phyloP scores from a whole-genome alignment of 2,329 filamentous ascomycete species.

The Aspergillus novofumigatus region DNA sequence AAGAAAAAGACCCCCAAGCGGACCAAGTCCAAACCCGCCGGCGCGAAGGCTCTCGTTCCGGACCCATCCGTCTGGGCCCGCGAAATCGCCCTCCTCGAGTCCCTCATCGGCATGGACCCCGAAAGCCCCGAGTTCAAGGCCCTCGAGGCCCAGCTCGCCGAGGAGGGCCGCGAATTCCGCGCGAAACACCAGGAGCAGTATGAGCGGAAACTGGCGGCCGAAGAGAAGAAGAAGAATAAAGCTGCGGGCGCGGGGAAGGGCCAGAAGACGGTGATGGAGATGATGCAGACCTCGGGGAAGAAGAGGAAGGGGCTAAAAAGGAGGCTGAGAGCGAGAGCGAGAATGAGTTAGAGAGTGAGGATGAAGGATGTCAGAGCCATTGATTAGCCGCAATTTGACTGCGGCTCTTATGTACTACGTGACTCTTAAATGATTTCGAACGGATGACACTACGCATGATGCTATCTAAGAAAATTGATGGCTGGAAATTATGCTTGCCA shows the following conservation, averaged over 20 bases:
- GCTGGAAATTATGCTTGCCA: not conserved
- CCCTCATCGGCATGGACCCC: conserved; percentile 76
- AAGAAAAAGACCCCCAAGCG: conserved; percentile 20
- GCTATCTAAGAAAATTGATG: not conserved
- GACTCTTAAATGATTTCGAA: not conserved
- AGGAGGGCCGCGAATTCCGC: conserved; percentile 66
- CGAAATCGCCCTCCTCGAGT: conserved; percentile 93
- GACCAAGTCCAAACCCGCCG: conserved; percentile 5
- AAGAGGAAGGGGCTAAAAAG: conserved; percentile 7
- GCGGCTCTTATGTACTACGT: not conserved
- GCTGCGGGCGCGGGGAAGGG: conserved; percentile 35
- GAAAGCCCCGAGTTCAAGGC: conserved; percentile 68
- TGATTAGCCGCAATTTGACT: not conserved
- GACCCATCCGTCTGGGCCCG: conserved; percentile 83
- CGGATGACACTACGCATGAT: not conserved
- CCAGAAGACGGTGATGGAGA: conserved; percentile 33
- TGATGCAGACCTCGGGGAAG: conserved; percentile 25
- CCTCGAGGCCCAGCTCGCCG: conserved; percentile 62
- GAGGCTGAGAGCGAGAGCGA: not conserved
- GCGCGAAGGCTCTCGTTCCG: conserved; percentile 47
- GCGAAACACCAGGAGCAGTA: conserved; percentile 73
- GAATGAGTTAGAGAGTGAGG: conserved; percentile 8
- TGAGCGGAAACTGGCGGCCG: conserved; percentile 66
- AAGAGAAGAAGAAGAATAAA: conserved; percentile 45
- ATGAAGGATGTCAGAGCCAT: conserved; percentile 19